phyloP scores from a whole-genome alignment of 148 eudicot species.

The Silene uniflora region DNA sequence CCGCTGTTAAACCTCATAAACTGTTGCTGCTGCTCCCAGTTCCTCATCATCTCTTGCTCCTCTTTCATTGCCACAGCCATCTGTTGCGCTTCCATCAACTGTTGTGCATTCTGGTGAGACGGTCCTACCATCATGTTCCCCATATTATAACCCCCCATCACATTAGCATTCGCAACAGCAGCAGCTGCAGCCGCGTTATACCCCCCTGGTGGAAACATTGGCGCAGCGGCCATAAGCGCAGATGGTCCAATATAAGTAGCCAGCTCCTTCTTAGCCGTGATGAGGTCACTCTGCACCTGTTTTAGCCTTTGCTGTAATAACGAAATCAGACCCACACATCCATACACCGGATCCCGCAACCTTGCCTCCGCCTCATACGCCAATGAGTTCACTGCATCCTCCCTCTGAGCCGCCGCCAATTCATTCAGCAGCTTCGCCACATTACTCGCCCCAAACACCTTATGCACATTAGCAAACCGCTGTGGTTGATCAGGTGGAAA shows the following conservation, averaged over 20 bases:
- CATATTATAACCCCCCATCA: slow-evolving; percentile 35
- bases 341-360: slow-evolving; percentile 70
- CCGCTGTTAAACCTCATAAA: slow-evolving; percentile 30
- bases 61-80: slow-evolving; percentile 46
- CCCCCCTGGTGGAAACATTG: slow-evolving; percentile 36
- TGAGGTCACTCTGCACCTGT: slow-evolving; percentile 44
- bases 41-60: slow-evolving; percentile 51
- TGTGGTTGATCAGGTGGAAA: slow-evolving; percentile 86
- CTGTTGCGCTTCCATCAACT: slow-evolving; percentile 46
- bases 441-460: slow-evolving; percentile 83
- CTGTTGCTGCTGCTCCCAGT: slow-evolving; percentile 49
- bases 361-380: slow-evolving; percentile 79
- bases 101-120: slow-evolving; percentile 28
- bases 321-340: slow-evolving; percentile 75
- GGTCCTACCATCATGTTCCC: slow-evolving; percentile 25
- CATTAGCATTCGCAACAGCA: slow-evolving; percentile 1
- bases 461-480: slow-evolving; percentile 67
- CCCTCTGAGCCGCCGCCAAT: slow-evolving; percentile 42
- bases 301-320: slow-evolving; percentile 61
- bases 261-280: slow-evolving; percentile 54
- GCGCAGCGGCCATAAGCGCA: slow-evolving; percentile 34
- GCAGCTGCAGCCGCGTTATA: slow-evolving; percentile 24
- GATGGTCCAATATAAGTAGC: slow-evolving; percentile 55
- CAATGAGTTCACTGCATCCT: slow-evolving; percentile 74
- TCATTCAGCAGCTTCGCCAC: slow-evolving; percentile 72